Evolutionary conservation across 2,329 filamentous ascomycete genomes (phyloP), one percentile per base, ranked within the genome.

Genomic region (Alternaria hordeiaustralica): DNA sequence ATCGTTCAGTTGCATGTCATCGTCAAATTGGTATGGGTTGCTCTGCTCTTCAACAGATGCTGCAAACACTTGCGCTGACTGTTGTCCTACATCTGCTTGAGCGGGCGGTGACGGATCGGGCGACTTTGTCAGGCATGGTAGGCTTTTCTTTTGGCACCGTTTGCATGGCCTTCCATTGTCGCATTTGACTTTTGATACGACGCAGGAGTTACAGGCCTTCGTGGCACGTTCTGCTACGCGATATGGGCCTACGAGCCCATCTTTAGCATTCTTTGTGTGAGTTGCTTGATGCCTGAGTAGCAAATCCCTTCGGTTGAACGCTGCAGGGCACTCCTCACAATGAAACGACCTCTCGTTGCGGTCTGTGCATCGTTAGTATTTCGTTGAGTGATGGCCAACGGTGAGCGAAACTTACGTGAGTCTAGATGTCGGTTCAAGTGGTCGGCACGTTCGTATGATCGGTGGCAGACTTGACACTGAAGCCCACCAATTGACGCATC

Each of bases 401-500:
- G 49, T 55, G 44, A 26, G 43, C 25, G 44, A 47, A 58, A 44
- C 56, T 62, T 26, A 70, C 68, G 75, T 36, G 75, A 75, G 44
- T 77, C 73, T 9, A 78, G 58, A 60, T 78, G 75, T 55, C 75
- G 68, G 63, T 73, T 71, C 55, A 77, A 53, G 61, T 78, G 74
- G 65, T 77, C 73, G 45, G 64, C 54, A 21, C 75, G 69, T 21
- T 78, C 72, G 51, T 78, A 78, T 9, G 70, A 62, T 21, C 70
- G 69, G 36, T 67, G 55, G 49, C 74, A 78, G 8, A 77, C 65
- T 46, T 76, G 73, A 51, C 75, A 78, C 36, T 71, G 66, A 18
- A 68, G 58, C n/a, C 36, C 36, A 41, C 36, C 36, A 18, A 41
- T 41, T 41, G 36, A 41, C 36, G 36, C 36, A 41, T 41, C 36